These are phyloP conservation scores for Chlorencoelia australis DNA, from an alignment of 2,329 filamentous ascomycete genomes.

Conservation along the genomic window DNA sequence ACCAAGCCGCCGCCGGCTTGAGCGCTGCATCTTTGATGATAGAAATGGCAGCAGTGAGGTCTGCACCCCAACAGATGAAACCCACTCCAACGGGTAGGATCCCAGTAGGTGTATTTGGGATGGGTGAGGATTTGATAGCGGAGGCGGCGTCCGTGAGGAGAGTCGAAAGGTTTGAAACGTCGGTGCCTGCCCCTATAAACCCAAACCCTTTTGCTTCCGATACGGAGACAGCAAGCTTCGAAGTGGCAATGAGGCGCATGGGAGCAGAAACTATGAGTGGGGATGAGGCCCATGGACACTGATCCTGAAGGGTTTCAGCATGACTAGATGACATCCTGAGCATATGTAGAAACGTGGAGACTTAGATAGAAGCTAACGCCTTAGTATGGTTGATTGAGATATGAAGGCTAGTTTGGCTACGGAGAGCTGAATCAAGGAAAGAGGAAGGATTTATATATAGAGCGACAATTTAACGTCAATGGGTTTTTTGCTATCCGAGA, in stretches of 20 bases:
- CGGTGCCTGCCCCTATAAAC: slow-evolving; percentile 34
- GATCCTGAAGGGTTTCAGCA: slow-evolving; percentile 5
- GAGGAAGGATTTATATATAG: no score
- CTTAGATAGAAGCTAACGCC: neutral
- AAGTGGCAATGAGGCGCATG: slow-evolving; percentile 54
- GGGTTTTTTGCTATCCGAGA: no score
- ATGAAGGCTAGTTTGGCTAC: no score
- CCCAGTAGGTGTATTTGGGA: slow-evolving; percentile 5
- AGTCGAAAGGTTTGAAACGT: slow-evolving; percentile 14
- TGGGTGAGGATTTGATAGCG: slow-evolving; percentile 7
- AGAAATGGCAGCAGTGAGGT: slow-evolving; percentile 26
- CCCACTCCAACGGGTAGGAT: slow-evolving; percentile 37
- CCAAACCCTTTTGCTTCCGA: slow-evolving; percentile 43
- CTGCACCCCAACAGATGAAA: slow-evolving; percentile 36
- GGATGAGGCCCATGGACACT: slow-evolving; percentile 8
- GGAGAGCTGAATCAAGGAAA: no score
- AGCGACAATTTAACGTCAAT: no score
- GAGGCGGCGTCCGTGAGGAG: slow-evolving; percentile 23
- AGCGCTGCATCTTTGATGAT: slow-evolving; percentile 24
- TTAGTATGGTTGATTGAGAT: no score
- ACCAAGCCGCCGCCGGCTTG: slow-evolving; percentile 34
- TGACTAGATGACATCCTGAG: slow-evolving; percentile 3
- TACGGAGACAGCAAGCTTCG: slow-evolving; percentile 48
- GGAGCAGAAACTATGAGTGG: slow-evolving; percentile 50
- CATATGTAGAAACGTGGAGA: neutral